A percentile compares a stretch with the other conserved stretches of the same genome.
Evolutionary conservation across 208 protist species (phyloP).

Genomic region (Leptomonas seymouri): DNA sequence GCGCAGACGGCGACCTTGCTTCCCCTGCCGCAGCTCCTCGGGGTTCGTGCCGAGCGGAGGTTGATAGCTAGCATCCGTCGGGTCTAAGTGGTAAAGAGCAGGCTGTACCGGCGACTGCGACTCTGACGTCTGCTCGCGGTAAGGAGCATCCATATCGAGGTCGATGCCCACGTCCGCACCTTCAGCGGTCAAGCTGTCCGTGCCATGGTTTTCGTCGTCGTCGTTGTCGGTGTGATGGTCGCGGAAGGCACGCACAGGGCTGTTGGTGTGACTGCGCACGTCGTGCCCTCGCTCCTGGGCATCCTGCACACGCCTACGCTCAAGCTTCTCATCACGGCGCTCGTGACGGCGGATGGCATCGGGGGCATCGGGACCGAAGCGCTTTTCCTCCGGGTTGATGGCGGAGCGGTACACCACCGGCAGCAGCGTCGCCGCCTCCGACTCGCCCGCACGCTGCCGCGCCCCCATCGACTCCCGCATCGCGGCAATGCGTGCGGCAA

Average conservation of each 20-base stretch:
- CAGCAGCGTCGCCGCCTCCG: slow-evolving; percentile 42
- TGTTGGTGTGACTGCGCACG: slow-evolving; percentile 12
- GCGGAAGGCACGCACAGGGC: slow-evolving; percentile 9
- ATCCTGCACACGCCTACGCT: slow-evolving; percentile 53
- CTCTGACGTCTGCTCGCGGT: slow-evolving; percentile 20
- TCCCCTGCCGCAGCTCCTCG: slow-evolving; percentile 55
- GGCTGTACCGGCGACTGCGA: slow-evolving; percentile 10
- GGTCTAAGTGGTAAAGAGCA: slow-evolving; percentile 39
- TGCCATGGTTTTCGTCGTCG: slow-evolving; percentile 6
- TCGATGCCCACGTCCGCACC: slow-evolving; percentile 4
- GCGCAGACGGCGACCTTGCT: slow-evolving; percentile 34
- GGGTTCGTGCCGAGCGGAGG: slow-evolving; percentile 83
- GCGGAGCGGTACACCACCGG: slow-evolving; percentile 78
- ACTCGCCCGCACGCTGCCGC: slow-evolving; percentile 18
- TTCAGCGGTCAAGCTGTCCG: slow-evolving; percentile 19
- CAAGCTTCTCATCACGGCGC: slow-evolving; percentile 79
- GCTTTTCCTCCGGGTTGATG: slow-evolving; percentile 59
- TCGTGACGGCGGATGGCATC: slow-evolving; percentile 80
- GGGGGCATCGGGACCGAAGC: slow-evolving; percentile 80
- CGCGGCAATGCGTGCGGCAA: slow-evolving; percentile 32
- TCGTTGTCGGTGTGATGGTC: slow-evolving; percentile 10
- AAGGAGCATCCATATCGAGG: slow-evolving; percentile 13
- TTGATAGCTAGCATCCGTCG: slow-evolving; percentile 59
- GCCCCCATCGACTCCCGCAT: slow-evolving; percentile 24
- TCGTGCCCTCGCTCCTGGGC: slow-evolving; percentile 36